Base-by-base conservation (phyloP, 2,329 filamentous ascomycete genomes). In the Fusarium vanettenii region DNA sequence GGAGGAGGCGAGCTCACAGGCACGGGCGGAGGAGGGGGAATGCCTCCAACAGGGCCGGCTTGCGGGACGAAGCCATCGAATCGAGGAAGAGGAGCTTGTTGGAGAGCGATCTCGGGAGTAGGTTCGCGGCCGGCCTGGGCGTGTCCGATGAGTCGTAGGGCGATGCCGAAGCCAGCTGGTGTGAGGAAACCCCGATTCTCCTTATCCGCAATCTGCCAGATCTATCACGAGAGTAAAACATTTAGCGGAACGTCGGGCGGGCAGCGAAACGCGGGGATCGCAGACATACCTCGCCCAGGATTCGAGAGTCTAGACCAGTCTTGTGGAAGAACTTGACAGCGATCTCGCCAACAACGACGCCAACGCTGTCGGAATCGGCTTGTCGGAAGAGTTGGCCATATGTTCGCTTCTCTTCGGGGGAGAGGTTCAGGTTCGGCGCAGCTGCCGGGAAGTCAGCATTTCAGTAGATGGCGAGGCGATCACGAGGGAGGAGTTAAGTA, bases 261-360 rank as follows among this genome's bases (percentile, higher is more conserved):
- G 48, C 25, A 45, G 29, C 31, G 16, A 20, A 6, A 43, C 45
- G 35, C 29, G 48, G 48, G 29, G 25, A 55, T 55, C 22, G 31
- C 56, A 22, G 43, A 87, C 91, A 77, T 85, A 96, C 94, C 90
- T 97, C 92, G 84, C 96, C 97, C 69, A 99, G 89, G 59, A 97
- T 89, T 72, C 94, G 92, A 64, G 95, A 94, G 71, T 96, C 92
- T 59, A 99, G 88, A 77, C 94, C 92, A 55, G 97, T 98, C 88
- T 97, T 97, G 85, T 98, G 95, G 82, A 99, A 99, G 87, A 99
- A 98, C 82, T 95, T 94, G 83, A 99, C 95, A 69, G 97, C 97
- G 71, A 97, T 90, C 84, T 99, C 97, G 84, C 97, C 97, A 20
- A 97, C 98, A 37, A 99, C 94, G 74, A 98, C 95, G 66, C 95